A percentile compares a stretch with the other conserved stretches of the same genome.
Conservation (phyloP, 306 rosid species). For the Citrullus amarus region DNA sequence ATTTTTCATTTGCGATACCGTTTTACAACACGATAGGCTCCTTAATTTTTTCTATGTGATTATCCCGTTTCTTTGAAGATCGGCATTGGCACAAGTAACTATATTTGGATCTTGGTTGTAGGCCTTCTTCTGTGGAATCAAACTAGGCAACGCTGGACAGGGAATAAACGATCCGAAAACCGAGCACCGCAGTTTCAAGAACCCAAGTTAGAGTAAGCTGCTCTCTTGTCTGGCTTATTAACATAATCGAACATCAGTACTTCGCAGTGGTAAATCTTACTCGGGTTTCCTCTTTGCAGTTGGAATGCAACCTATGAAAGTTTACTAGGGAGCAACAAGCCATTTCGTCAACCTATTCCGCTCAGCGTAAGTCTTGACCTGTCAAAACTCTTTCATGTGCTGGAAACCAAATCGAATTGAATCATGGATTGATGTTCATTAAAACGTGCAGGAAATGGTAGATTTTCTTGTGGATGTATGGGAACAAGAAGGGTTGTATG, state of each 20-base stretch:
- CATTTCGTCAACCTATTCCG: conserved; percentile 72
- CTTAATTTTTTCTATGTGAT: neutral
- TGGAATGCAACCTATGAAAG: conserved; percentile 78
- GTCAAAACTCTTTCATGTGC: neutral
- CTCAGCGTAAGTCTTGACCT: conserved; percentile 46
- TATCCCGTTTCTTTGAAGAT: neutral
- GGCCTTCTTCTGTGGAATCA: conserved; percentile 93
- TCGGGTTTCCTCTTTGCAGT: conserved; percentile 31
- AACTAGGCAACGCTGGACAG: conserved; percentile 74
- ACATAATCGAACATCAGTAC: neutral
- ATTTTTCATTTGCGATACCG: neutral
- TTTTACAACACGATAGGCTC: neutral
- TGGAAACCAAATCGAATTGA: neutral
- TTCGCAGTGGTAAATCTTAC: neutral
- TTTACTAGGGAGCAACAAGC: conserved; percentile 80
- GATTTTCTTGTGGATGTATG: conserved; percentile 91
- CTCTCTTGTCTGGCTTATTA: neutral
- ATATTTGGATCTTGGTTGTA: conserved; percentile 20
- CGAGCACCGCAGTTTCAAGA: conserved; percentile 44
- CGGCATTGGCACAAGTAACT: neutral
- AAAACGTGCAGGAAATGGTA: conserved; percentile 71
- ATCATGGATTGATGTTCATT: neutral
- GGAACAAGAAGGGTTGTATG: conserved; percentile 92
- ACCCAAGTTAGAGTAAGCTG: conserved; percentile 65
- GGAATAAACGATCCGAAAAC: conserved; percentile 42